Base-by-base conservation (phyloP, 2,329 filamentous ascomycete species). In the Fusarium oligoseptatum region DNA sequence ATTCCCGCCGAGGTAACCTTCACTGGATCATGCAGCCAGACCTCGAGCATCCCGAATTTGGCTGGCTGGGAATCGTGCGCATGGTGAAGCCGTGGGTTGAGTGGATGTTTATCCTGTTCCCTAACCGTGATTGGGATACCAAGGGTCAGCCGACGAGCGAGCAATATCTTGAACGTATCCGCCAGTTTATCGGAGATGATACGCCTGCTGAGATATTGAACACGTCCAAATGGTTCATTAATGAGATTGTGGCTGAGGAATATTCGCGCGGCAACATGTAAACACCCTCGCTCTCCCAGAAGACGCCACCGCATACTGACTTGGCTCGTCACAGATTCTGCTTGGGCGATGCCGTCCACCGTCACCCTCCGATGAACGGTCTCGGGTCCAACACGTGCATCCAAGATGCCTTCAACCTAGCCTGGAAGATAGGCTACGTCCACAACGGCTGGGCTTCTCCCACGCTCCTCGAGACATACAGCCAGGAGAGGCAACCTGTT, bases 1-100 rank as follows among this genome's bases (percentile, higher is more conserved):
- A 86, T 63, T 80, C 85, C 60, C 84, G 90, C 0, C 84, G 83
- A 32, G 91, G 90, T 0, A 92, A 91, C 75, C 82, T 92, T 20
- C 90, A 92, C 77, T 91, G 89, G 87, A 82, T 90, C 2, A 83
- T 92, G 77, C 85, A 87, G 71, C 89, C 90, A 0, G 87, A 89
- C 66, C 80, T 79, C 3, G 86, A 89, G 63, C 82, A 87, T 63
- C 87, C 87, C 0, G 82, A 82, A 0, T 91, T 88, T 80, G 88
- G 84, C 0, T 89, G 87, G 85, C 82, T 82, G 36, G 81, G 79
- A 4, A 80, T 90, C 72, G 83, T 87, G 3, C 83, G 91, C 27
- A 92, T 92, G 89, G 89, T 92, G 6, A 90, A 88, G 81, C 87
- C 90, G 0, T 92, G 90, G 90, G 78, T 88, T 72, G 88, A 92